Conservation (phyloP, 2,329 filamentous ascomycete species). For the Cladosporium sp. region DNA sequence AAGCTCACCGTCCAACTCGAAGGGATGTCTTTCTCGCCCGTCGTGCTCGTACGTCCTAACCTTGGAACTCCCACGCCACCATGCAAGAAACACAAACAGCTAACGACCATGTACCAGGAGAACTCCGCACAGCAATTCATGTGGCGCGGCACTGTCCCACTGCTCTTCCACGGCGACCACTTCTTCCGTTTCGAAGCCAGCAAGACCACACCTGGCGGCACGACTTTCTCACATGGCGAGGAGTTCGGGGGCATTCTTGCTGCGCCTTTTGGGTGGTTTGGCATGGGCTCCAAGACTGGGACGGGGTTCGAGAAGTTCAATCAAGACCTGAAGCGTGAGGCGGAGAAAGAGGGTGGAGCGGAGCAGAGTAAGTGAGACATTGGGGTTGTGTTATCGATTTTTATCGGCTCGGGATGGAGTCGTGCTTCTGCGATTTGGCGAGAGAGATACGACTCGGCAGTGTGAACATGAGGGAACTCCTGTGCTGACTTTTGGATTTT, state of each 20-base stretch:
- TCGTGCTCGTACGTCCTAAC: conserved; percentile 15
- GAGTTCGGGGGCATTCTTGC: conserved; percentile 21
- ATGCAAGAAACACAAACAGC: not conserved
- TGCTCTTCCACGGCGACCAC: conserved; percentile 24
- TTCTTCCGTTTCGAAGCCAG: conserved; percentile 23
- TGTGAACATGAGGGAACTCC: too few relatives aligned
- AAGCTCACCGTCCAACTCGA: conserved; percentile 20
- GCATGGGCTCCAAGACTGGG: conserved; percentile 10
- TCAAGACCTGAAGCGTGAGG: conserved; percentile 24
- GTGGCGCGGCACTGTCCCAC: conserved; percentile 23
- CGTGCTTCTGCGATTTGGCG: too few relatives aligned
- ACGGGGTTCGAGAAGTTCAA: conserved; percentile 24
- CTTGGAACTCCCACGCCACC: not conserved
- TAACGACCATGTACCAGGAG: conserved; percentile 13
- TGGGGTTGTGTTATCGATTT: too few relatives aligned
- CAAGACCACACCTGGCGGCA: conserved; percentile 19
- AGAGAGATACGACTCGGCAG: too few relatives aligned
- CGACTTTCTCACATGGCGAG: conserved; percentile 26
- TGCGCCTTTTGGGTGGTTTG: conserved; percentile 19
- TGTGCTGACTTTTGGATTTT: too few relatives aligned
- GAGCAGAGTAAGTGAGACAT: not conserved
- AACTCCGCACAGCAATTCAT: conserved; percentile 16
- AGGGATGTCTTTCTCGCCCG: conserved; percentile 23
- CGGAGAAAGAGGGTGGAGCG: conserved; percentile 17
- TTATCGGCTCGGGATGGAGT: too few relatives aligned